phyloP scores from a whole-genome alignment of 768 basidiomycete genomes.

The Udeniomyces megalosporus region DNA sequence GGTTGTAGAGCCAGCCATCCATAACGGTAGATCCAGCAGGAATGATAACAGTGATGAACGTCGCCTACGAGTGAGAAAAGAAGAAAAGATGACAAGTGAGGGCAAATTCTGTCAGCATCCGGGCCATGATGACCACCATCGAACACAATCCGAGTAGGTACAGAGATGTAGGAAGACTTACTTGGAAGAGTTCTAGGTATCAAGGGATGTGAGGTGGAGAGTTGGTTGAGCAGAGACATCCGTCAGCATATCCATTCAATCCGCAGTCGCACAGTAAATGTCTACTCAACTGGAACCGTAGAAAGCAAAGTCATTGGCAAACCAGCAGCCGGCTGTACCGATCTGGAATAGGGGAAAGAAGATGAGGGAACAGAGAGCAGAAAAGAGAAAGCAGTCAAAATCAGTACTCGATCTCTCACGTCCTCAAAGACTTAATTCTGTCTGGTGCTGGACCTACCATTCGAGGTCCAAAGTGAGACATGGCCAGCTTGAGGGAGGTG shows the following conservation, averaged over 20 bases:
- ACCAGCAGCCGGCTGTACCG: conserved; percentile 29
- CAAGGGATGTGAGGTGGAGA: too few species aligned
- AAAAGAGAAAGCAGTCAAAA: too few species aligned
- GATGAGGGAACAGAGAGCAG: too few species aligned
- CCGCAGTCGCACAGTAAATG: conserved; percentile 21
- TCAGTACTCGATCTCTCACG: too few species aligned
- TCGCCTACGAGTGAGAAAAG: conserved; percentile 26
- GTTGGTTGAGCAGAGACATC: too few species aligned
- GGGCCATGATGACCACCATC: too few species aligned
- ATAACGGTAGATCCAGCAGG: conserved; percentile 28
- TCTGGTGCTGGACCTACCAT: background rate
- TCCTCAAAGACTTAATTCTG: too few species aligned
- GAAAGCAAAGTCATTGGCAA: conserved; percentile 32
- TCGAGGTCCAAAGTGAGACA: conserved; percentile 29
- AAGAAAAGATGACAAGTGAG: background rate
- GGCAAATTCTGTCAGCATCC: too few species aligned
- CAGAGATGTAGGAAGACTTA: too few species aligned
- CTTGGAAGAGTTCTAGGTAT: too few species aligned
- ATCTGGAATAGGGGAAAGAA: background rate
- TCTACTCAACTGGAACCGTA: conserved; percentile 15
- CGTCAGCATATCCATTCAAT: too few species aligned
- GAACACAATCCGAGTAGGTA: too few species aligned
- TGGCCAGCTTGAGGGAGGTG: conserved; percentile 28
- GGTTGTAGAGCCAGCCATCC: conserved; percentile 31
- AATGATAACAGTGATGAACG: conserved; percentile 32